phyloP scores from a whole-genome alignment of 2,329 filamentous ascomycete species.

The Drechslera avenae region DNA sequence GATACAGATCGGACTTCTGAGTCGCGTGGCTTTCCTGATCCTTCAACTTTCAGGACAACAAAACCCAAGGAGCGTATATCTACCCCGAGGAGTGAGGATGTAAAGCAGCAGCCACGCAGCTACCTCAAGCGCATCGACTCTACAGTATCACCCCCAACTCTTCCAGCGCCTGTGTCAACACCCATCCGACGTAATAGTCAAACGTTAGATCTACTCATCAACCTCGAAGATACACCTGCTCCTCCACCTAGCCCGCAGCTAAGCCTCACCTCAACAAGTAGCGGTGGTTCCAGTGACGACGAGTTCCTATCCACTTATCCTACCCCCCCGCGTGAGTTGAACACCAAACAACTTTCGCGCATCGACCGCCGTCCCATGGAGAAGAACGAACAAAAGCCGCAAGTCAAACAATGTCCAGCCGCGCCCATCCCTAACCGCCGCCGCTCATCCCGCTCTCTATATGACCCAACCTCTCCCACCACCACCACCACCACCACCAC shows the following conservation, averaged over 20 bases:
- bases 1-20: constrained; percentile 1
- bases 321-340: background rate
- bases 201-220: constrained; percentile 13
- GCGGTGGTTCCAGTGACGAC: background rate
- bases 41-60: constrained; percentile 1
- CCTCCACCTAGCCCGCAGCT: constrained; percentile 6
- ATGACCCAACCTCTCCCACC: background rate
- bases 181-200: background rate
- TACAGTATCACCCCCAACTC: background rate
- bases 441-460: constrained; percentile 11
- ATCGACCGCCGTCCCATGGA: too few relatives aligned
- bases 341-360: too few relatives aligned
- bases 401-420: background rate
- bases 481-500: background rate
- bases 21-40: constrained; percentile 13
- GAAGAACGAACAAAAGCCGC: background rate
- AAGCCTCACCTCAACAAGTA: constrained; percentile 1
- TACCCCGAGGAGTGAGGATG: background rate
- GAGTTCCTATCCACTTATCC: background rate
- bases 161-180: background rate
- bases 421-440: constrained; percentile 10
- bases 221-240: constrained; percentile 10
- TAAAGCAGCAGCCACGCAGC: background rate
- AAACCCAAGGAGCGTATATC: background rate
- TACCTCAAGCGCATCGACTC: background rate